Evolutionary conservation across 2,329 filamentous ascomycete species (phyloP), one percentile per base, ranked within the genome.

Genomic region (Hypomyces perniciosus): DNA sequence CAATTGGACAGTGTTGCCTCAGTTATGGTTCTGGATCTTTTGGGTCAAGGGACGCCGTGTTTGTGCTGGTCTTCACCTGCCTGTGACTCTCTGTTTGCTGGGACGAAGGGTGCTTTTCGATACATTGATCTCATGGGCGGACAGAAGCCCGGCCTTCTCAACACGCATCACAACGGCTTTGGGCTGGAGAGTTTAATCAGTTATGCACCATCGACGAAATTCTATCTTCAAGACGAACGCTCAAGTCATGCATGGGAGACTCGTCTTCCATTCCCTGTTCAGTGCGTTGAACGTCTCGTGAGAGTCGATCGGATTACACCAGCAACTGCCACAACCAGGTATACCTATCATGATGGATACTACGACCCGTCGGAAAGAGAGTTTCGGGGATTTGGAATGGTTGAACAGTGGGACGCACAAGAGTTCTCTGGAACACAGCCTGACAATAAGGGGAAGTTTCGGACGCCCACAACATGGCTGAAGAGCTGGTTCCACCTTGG

Each of bases 311-410:
- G 3, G 3, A 48, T 56, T 12, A 42, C 38, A 12, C 35, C 12
- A 12, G 10, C 10, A 8, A 12, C n/a, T 31, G 29, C 6, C 12
- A 46, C 10, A 10, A 35, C 6, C 8, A 31, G 39, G 6, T 61
- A 57, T 41, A 37, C 39, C 9, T 62, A 62, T 41, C 61, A 63
- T 52, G 33, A 65, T 46, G 65, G 65, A 1, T 62, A 56, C 47
- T 67, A 54, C 49, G 62, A 67, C 40, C 50, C 38, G 0, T 6
- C 50, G 1, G 64, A 67, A 44, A 38, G 58, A 1, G 59, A 66
- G 42, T 67, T 66, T 48, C 46, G 58, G 2, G 65, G 65, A 2
- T 68, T 68, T 46, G 63, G 51, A 3, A 59, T 59, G 53, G 63
- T 65, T 1, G 64, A 68, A 37, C 35, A 47, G 6, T 59, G 55